Evolutionary conservation across 2,329 filamentous ascomycete genomes (phyloP).

Genomic region (Samsoniella hepiali): DNA sequence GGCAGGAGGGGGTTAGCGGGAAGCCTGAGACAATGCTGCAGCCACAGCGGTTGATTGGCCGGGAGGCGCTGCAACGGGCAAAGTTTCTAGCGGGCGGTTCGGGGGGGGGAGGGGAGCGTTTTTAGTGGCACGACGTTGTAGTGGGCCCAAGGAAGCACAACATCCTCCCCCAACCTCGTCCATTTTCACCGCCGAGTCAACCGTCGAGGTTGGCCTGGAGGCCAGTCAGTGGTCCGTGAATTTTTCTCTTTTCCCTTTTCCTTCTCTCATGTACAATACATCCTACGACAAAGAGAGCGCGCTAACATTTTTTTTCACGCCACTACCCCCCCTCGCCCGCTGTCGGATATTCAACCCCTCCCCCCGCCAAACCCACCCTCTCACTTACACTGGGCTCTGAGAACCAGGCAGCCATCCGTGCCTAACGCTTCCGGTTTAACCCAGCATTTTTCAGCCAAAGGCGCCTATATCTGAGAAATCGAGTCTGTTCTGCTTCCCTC

Average conservation of each 20-base stretch:
- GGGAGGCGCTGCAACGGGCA: not conserved
- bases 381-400: not conserved
- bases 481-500: too few species aligned
- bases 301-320: not conserved
- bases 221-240: not conserved
- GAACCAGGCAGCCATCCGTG: not conserved
- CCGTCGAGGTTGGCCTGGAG: not conserved
- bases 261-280: not conserved
- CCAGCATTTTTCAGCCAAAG: not conserved
- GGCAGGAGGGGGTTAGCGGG: not conserved
- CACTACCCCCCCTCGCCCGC: not conserved
- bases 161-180: slow-evolving; percentile 6
- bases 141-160: not conserved
- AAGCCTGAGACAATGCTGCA: not conserved
- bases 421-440: not conserved
- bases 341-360: not conserved
- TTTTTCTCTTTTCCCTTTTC: not conserved
- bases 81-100: not conserved
- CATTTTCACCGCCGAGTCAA: slow-evolving; percentile 2
- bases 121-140: not conserved
- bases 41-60: slow-evolving; percentile 1
- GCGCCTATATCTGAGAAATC: too few species aligned
- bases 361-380: not conserved
- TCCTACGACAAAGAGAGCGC: not conserved
- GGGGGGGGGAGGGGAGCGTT: not conserved